Conservation (phyloP, 2,329 filamentous ascomycete genomes). For the Escovopsis sp. region DNA sequence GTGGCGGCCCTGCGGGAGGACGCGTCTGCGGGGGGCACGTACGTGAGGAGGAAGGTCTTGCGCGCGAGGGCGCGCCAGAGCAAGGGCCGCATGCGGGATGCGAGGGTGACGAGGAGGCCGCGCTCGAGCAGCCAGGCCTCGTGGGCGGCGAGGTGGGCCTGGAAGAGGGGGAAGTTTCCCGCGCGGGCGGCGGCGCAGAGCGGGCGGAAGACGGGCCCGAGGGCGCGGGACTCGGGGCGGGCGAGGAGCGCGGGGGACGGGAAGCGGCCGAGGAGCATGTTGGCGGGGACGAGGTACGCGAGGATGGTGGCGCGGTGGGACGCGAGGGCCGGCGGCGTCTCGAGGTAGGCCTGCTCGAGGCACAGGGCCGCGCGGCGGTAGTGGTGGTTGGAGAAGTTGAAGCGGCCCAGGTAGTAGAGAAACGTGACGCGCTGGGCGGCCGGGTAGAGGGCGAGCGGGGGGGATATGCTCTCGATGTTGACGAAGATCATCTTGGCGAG, state of each 20-base stretch:
- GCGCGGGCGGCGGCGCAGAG: conserved; percentile 57
- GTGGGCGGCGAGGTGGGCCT: conserved; percentile 48
- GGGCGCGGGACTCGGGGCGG: conserved; percentile 43
- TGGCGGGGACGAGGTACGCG: conserved; percentile 68
- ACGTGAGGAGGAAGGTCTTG: conserved; percentile 63
- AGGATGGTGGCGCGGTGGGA: conserved; percentile 69
- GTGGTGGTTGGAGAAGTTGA: conserved; percentile 72
- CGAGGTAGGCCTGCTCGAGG: conserved; percentile 65
- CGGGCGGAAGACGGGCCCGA: conserved; percentile 55
- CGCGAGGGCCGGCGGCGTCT: conserved; percentile 45
- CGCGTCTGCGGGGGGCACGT: conserved; percentile 46
- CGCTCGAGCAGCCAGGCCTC: conserved; percentile 62
- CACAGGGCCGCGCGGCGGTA: conserved; percentile 64
- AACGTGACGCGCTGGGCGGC: conserved; percentile 81
- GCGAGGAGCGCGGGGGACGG: conserved; percentile 53
- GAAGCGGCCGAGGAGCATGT: conserved; percentile 73
- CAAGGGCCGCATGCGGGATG: conserved; percentile 63
- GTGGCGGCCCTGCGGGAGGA: conserved; percentile 53
- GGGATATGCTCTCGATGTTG: conserved; percentile 72
- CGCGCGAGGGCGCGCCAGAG: conserved; percentile 75
- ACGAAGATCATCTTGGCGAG: conserved; percentile 80
- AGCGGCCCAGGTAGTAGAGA: conserved; percentile 86
- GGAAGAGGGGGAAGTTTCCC: conserved; percentile 63
- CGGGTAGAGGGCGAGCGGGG: conserved; percentile 67
- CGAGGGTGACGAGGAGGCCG: conserved; percentile 60